Base-by-base conservation (phyloP, 768 basidiomycete genomes). In the Rubroboletus satanas region DNA sequence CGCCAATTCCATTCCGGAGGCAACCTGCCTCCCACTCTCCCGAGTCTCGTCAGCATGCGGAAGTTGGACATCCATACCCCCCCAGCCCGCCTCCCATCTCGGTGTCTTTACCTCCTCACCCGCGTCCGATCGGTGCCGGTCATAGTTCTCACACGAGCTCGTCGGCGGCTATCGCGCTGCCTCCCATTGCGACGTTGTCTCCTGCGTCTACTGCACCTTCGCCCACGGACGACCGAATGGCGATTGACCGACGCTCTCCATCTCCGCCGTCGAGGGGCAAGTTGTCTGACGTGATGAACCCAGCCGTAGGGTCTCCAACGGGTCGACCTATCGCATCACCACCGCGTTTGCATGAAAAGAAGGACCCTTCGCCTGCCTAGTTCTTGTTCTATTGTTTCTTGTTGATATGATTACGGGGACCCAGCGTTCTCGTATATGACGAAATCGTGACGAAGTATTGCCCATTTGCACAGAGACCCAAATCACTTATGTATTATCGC, bases 1-100 rank as follows among this genome's bases (percentile, higher is more conserved):
- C 87, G 18, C 87, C 88, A 2, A 82, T 81, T 44, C 87, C 88
- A 15, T 86, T 89, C 79, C 81, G 83, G 61, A 83, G 81, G 4
- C 88, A 88, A 63, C 83, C 84, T 9, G 71, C 81, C 6, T 81
- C 85, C 12, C 85, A 79, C 64, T 88, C 88, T 21, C 86, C 85
- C 18, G 87, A 89, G 66, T 75, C 78, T 12, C 82, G 85, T 31
- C 82, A 80, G 49, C 69, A 67, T 3, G 52, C 28, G 5, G 71
- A 72, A n/a, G 49, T 33, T 28, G 60, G 60, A 23, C 68, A 66
- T 23, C 9, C 58, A 29, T 82, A 79, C 54, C 75, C 78, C 36
- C 73, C 80, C 56, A 76, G 64, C 45, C 73, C 52, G 77, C 83
- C 88, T 0, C 68, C 83, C 26, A 71, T 87, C 12, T 79, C 84